Conservation (phyloP, 768 basidiomycete species). For the Suillus fuscotomentosus region DNA sequence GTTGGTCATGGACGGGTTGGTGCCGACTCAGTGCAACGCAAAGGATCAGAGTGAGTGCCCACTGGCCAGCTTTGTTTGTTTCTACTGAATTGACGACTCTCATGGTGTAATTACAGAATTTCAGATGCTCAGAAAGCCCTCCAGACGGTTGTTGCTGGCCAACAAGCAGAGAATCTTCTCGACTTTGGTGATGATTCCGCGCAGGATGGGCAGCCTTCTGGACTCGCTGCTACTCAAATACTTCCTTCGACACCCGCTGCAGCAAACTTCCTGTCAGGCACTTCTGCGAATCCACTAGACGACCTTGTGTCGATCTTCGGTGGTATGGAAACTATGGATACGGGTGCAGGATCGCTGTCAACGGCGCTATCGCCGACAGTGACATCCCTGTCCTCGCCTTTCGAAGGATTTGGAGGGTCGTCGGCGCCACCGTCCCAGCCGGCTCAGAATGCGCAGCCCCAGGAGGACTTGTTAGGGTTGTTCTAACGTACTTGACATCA, state of each 20-base stretch:
- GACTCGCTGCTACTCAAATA: slow-evolving; percentile 75
- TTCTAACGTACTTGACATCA: slow-evolving; percentile 34
- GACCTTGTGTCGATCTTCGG: slow-evolving; percentile 95
- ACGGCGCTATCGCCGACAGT: slow-evolving; percentile 12
- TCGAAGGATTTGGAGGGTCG: slow-evolving; percentile 21
- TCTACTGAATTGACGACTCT: not conserved
- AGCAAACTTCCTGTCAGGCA: slow-evolving; percentile 71
- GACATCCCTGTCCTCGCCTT: slow-evolving; percentile 10
- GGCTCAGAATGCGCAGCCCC: slow-evolving; percentile 27
- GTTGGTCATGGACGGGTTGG: slow-evolving; percentile 89
- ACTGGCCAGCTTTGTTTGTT: slow-evolving; percentile 3
- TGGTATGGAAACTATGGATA: slow-evolving; percentile 34
- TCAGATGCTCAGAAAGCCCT: slow-evolving; percentile 80
- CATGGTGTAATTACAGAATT: slow-evolving; percentile 31
- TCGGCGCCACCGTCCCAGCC: slow-evolving; percentile 10
- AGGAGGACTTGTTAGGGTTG: slow-evolving; percentile 56
- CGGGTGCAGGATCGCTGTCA: slow-evolving; percentile 12
- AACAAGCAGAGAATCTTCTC: slow-evolving; percentile 92
- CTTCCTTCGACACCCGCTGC: slow-evolving; percentile 71
- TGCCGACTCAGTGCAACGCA: slow-evolving; percentile 72
- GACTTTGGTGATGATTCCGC: slow-evolving; percentile 83
- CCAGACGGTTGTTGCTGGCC: slow-evolving; percentile 88
- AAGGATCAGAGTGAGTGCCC: slow-evolving; percentile 54
- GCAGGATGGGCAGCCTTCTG: slow-evolving; percentile 64
- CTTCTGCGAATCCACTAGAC: slow-evolving; percentile 87